Evolutionary conservation across 139 green algal species (phyloP).

Genomic region (Chlorella sp.): DNA sequence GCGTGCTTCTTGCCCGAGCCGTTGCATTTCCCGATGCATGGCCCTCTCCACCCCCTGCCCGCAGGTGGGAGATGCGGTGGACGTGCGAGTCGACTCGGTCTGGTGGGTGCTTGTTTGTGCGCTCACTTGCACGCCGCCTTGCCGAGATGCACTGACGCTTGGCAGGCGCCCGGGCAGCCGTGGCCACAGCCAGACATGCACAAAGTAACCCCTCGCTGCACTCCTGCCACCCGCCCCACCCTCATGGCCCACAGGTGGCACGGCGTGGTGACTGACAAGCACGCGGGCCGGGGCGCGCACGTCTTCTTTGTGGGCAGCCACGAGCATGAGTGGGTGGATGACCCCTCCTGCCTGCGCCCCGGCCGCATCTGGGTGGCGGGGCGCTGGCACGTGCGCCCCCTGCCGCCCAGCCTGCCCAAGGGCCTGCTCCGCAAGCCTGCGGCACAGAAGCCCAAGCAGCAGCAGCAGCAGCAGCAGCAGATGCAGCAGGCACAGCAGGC

Average conservation of each 20-base stretch:
- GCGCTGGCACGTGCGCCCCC: background rate
- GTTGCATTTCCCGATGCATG: too few species aligned
- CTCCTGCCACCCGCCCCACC: too few species aligned
- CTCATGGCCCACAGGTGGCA: conserved; percentile 40
- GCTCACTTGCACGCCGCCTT: too few species aligned
- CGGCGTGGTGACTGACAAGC: conserved; percentile 7
- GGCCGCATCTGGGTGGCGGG: conserved; percentile 7
- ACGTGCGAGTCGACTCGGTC: conserved; percentile 31
- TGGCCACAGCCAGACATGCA: too few species aligned
- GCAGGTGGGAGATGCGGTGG: conserved; percentile 38
- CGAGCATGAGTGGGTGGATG: background rate
- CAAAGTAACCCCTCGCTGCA: too few species aligned
- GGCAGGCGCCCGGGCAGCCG: too few species aligned
- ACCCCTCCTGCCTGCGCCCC: background rate
- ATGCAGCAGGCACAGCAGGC: background rate
- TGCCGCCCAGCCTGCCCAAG: conserved; percentile 14
- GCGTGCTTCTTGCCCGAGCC: too few species aligned
- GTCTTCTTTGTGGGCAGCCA: conserved; percentile 33
- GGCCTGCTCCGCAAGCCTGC: background rate
- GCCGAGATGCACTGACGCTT: too few species aligned
- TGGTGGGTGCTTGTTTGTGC: background rate
- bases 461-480: conserved; percentile 4
- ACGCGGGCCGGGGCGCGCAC: background rate
- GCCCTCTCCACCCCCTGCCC: too few species aligned
- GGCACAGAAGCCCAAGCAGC: background rate